Evolutionary conservation across 176 grass and related monocot genomes (phyloP).

Genomic region (Phragmites australis): DNA sequence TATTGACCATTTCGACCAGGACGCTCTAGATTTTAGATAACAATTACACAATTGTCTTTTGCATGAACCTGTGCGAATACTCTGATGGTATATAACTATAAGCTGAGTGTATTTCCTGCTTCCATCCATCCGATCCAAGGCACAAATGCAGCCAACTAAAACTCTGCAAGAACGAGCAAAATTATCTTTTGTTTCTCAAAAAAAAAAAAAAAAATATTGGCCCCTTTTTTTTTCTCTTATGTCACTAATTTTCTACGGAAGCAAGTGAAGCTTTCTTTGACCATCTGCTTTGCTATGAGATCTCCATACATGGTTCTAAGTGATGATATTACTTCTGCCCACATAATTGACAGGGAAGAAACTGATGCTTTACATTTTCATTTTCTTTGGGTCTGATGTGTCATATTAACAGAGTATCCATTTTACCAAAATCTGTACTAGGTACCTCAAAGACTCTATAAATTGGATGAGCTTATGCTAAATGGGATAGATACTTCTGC

Average conservation of each 20-base stretch:
- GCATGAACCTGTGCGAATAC: background rate
- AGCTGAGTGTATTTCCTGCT: background rate
- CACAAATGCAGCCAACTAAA: background rate
- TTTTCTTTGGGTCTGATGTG: background rate
- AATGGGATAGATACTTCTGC: slow-evolving; percentile 78
- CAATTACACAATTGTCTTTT: background rate
- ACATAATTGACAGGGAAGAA: background rate
- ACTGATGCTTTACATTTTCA: background rate
- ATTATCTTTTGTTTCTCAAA: background rate
- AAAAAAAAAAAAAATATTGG: background rate
- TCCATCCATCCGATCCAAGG: background rate
- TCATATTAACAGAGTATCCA: slow-evolving; percentile 14
- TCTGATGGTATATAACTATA: background rate
- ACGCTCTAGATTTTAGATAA: background rate
- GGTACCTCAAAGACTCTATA: slow-evolving; percentile 82
- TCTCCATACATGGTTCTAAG: background rate
- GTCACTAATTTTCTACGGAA: background rate
- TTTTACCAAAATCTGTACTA: slow-evolving; percentile 39
- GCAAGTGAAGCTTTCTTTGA: background rate
- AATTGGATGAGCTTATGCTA: slow-evolving; percentile 83
- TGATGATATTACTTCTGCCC: background rate
- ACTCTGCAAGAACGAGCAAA: background rate
- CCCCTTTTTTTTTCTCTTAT: background rate
- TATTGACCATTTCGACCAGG: background rate
- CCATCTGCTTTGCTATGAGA: background rate